These are phyloP conservation scores for Vicia villosa DNA, from an alignment of 306 rosid species.

Conservation along the genomic window DNA sequence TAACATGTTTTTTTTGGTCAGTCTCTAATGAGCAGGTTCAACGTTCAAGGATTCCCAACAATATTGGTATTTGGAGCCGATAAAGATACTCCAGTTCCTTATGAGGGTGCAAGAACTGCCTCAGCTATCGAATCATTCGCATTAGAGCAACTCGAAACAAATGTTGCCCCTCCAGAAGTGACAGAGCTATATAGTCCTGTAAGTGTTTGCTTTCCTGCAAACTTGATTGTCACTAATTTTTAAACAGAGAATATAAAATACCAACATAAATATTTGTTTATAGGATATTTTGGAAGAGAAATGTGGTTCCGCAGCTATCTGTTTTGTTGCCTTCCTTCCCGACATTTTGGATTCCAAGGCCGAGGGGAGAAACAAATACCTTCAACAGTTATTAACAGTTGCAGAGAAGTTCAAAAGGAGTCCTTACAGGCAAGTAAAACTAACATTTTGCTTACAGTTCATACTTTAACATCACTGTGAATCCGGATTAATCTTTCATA, in stretches of 20 bases:
- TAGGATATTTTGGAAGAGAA: constrained; percentile 91
- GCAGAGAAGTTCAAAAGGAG: constrained; percentile 92
- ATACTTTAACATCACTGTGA: not conserved
- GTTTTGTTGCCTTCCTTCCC: constrained; percentile 95
- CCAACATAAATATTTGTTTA: constrained; percentile 27
- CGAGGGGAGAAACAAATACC: constrained; percentile 86
- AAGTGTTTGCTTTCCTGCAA: constrained; percentile 40
- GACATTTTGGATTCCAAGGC: constrained; percentile 98
- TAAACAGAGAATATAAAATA: constrained; percentile 2
- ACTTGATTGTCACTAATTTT: constrained; percentile 19
- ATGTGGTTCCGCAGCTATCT: constrained; percentile 92
- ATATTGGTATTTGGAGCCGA: constrained; percentile 94
- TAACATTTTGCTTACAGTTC: constrained; percentile 12
- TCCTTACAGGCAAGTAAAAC: constrained; percentile 75
- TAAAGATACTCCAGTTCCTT: constrained; percentile 86
- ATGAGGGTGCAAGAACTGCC: constrained; percentile 89
- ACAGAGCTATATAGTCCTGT: constrained; percentile 80
- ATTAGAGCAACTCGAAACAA: constrained; percentile 83
- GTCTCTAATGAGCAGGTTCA: constrained; percentile 98
- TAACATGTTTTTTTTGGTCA: constrained; percentile 39
- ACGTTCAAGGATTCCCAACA: constrained; percentile 96
- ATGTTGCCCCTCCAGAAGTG: constrained; percentile 91
- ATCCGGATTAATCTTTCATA: not conserved
- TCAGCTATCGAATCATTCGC: constrained; percentile 87
- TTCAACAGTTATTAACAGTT: constrained; percentile 77